Evolutionary conservation across 2,329 filamentous ascomycete genomes (phyloP).

Genomic region (Sclerotinia sclerotiorum): DNA sequence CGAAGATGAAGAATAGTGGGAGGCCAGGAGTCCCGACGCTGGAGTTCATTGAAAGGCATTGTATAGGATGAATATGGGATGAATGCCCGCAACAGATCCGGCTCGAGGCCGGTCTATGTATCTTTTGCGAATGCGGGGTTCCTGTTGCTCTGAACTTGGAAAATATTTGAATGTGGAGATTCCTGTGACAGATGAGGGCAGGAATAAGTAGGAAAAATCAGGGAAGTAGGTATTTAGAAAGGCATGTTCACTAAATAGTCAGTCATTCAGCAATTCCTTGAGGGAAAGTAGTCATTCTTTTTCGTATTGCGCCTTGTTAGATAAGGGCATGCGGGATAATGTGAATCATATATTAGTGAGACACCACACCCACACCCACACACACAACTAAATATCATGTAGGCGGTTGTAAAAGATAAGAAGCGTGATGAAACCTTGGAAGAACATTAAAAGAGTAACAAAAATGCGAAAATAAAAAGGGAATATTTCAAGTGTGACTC

Average conservation of each 20-base stretch:
- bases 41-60: constrained; percentile 29
- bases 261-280: constrained; percentile 34
- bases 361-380: constrained; percentile 28
- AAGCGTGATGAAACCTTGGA: constrained; percentile 1
- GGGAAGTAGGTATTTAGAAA: constrained; percentile 23
- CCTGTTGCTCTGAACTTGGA: constrained; percentile 16
- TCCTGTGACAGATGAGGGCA: constrained; percentile 12
- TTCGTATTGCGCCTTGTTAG: constrained; percentile 33
- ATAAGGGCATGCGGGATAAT: constrained; percentile 30
- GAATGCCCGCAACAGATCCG: constrained; percentile 28
- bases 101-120: constrained; percentile 40
- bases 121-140: constrained; percentile 20
- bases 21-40: constrained; percentile 41
- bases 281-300: constrained; percentile 28
- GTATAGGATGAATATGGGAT: neutral
- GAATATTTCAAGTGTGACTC: constrained; percentile 24
- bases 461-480: constrained; percentile 47
- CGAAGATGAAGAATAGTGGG: constrained; percentile 39
- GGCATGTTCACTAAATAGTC: constrained; percentile 29
- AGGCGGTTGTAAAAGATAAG: constrained; percentile 20
- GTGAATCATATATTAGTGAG: constrained; percentile 36
- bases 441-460: neutral
- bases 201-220: constrained; percentile 25
- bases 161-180: constrained; percentile 1
- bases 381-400: constrained; percentile 1